Percentiles rank a stretch among this genome's conserved stretches.
Evolutionary conservation across 2,329 filamentous ascomycete genomes (phyloP).

Genomic region (Nakataea oryzae): DNA sequence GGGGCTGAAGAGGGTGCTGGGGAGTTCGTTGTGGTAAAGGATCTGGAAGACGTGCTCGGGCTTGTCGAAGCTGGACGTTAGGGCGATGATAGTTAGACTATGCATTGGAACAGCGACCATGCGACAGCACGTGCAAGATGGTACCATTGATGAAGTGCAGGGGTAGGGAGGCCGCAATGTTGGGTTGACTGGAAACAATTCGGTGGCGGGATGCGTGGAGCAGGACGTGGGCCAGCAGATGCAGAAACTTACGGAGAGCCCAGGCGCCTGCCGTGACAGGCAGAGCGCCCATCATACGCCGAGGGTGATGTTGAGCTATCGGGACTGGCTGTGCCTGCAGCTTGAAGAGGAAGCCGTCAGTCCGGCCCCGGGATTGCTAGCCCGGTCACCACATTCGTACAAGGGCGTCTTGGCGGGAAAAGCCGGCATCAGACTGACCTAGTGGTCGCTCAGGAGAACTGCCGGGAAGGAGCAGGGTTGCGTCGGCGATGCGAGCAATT

Average conservation of each 20-base stretch:
- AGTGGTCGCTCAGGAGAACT: background rate
- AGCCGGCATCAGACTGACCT: background rate
- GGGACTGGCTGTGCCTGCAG: background rate
- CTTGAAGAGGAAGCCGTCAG: background rate
- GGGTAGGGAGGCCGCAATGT: too few species aligned
- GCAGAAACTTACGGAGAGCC: background rate
- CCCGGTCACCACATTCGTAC: background rate
- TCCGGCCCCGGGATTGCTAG: background rate
- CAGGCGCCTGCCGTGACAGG: background rate
- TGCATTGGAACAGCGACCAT: background rate
- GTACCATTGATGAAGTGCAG: too few species aligned
- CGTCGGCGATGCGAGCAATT: background rate
- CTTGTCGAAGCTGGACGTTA: background rate
- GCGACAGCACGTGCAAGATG: too few species aligned
- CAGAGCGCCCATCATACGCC: background rate
- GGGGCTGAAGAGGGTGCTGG: background rate
- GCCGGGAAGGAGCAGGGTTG: background rate
- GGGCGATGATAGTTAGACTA: background rate
- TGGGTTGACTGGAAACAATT: too few species aligned
- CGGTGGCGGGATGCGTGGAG: too few species aligned
- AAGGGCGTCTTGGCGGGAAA: background rate
- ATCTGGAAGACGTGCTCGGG: background rate
- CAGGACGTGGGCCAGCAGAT: too few species aligned
- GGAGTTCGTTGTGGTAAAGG: background rate
- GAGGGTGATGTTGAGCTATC: background rate